Percentiles rank a stretch among this genome's conserved stretches.
Evolutionary conservation across 495 filamentous ascomycete species (phyloP).

Genomic region (Neurospora intermedia): DNA sequence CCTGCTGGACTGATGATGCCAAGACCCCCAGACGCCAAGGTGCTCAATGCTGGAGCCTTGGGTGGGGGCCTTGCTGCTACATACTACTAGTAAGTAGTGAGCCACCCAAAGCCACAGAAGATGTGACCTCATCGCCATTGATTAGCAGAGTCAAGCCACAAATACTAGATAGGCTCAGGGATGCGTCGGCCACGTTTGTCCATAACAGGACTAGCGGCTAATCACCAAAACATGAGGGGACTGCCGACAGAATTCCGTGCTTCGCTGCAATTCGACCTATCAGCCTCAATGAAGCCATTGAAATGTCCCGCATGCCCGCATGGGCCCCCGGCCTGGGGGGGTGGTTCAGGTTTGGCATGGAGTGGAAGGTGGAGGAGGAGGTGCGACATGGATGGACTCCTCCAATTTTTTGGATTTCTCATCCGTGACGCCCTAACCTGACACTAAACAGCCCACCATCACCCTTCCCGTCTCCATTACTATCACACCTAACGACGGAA

Average conservation of each 20-base stretch:
- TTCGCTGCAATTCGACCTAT: background rate
- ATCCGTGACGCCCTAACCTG: background rate
- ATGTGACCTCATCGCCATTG: background rate
- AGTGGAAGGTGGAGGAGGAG: background rate
- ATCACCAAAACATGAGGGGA: background rate
- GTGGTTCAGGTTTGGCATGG: background rate
- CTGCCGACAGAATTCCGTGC: background rate
- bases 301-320: background rate
- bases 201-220: background rate
- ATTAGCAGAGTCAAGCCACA: background rate
- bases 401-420: slow-evolving; percentile 1
- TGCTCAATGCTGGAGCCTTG: background rate
- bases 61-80: background rate
- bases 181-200: background rate
- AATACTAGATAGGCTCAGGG: background rate
- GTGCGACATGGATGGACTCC: background rate
- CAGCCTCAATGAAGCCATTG: background rate
- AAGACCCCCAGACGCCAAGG: background rate
- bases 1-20: background rate
- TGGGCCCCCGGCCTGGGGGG: background rate
- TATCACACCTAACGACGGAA: background rate
- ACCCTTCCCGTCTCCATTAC: background rate
- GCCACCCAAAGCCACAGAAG: background rate
- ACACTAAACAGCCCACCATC: background rate
- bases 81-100: too few species aligned